Base-by-base conservation (phyloP, 148 eudicot genomes). In the Pouteria glomerata region DNA sequence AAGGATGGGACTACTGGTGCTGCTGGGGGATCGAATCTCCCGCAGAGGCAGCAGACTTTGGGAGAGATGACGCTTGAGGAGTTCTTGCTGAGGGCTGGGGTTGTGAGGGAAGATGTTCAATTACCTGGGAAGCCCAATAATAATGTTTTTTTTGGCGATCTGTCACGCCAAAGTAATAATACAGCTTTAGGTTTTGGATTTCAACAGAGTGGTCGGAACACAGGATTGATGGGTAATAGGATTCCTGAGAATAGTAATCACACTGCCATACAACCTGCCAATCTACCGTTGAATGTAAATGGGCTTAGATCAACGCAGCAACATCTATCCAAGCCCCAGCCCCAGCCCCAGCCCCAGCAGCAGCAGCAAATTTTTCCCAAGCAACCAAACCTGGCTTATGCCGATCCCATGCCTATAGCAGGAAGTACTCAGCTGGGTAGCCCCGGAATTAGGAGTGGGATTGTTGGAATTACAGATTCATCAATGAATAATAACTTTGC, bases 1-100 rank as follows among this genome's bases (percentile, higher is more conserved):
- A 80, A 79, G 58, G 85, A 83, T 42, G 82, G 63, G 1, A 71
- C 65, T 27, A 44, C 0, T 3, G 14, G 75, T 64, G 74, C 51
- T 50, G 73, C 16, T 15, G 63, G 58, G 51, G 82, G 72, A 44
- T 57, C 78, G 39, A 72, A 57, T 75, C 71, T 72, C 52, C 76
- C 86, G 15, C 85, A 74, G 64, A 83, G 88, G 77, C 85, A 90
- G 66, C 89, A 58, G 48, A 93, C 96, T 61, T 66, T 93, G 26
- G 93, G 98, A 1, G 98, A 93, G 84, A 82, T 90, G 42, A 93
- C 98, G 39, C 81, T 93, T 59, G 98, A 93, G 78, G 98, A 93
- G 85, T 93, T 93, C 74, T 76, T 93, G 80, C 70, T 84, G 34
- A 90, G 83, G 80, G 98, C 96, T 56, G 93, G 98, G 51, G 94